Evolutionary conservation across 441 rosid species (phyloP).

Genomic region (Codiaeum variegatum): DNA sequence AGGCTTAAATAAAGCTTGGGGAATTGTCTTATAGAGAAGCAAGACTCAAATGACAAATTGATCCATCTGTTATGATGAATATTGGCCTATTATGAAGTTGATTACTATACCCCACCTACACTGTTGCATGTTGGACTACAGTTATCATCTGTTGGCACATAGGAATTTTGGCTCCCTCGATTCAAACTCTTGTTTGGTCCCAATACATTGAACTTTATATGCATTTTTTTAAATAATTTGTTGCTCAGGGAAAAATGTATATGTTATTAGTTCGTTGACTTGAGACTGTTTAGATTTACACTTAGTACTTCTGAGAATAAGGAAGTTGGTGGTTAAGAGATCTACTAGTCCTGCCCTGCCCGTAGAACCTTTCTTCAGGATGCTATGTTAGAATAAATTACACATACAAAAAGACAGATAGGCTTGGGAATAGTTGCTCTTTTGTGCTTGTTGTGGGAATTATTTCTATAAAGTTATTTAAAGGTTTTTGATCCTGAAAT

Average conservation of each 20-base stretch:
- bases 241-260: not conserved
- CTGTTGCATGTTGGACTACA: not conserved
- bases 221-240: not conserved
- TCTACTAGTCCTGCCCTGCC: not conserved
- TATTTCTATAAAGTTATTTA: not conserved
- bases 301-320: not conserved
- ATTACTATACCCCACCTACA: not conserved
- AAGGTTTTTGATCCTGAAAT: not conserved
- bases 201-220: not conserved
- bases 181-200: not conserved
- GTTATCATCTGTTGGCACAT: not conserved
- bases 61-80: not conserved
- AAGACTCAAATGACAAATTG: not conserved
- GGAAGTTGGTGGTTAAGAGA: not conserved
- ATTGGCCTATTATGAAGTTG: not conserved
- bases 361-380: not conserved
- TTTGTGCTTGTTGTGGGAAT: conserved; percentile 3
- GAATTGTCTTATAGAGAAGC: not conserved
- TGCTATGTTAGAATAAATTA: not conserved
- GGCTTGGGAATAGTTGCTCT: not conserved
- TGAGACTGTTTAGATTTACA: not conserved
- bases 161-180: not conserved
- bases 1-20: not conserved
- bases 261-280: not conserved
- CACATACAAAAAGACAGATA: not conserved